phyloP scores from a whole-genome alignment of 257 asterid genomes.

The Solanum clarkiae region DNA sequence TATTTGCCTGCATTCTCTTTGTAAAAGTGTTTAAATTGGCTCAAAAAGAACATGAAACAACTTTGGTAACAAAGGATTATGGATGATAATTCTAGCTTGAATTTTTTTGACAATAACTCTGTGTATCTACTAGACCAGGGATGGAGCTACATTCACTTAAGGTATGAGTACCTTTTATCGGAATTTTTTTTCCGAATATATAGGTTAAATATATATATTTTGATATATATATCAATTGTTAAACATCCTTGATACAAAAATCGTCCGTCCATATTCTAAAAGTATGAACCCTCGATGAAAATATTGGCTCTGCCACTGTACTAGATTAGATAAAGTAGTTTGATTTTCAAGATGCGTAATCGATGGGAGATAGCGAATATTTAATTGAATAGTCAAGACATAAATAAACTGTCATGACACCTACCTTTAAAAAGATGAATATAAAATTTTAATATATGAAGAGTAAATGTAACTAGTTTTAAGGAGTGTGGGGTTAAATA shows the following conservation, averaged over 20 bases:
- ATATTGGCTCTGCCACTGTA: too few species aligned
- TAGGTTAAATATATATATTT: too few species aligned
- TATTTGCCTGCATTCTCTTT: not conserved
- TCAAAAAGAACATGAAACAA: not conserved
- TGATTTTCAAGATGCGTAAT: not conserved
- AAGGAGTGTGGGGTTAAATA: not conserved
- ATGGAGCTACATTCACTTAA: too few species aligned
- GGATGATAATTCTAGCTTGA: not conserved
- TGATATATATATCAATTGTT: too few species aligned
- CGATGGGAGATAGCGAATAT: not conserved
- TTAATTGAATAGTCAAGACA: not conserved
- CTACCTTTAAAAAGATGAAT: not conserved
- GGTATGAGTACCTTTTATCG: fast-evolving
- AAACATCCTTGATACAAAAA: too few species aligned
- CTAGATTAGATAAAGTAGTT: not conserved
- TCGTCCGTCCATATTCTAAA: too few species aligned
- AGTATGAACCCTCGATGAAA: too few species aligned
- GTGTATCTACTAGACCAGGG: not conserved
- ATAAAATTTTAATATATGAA: not conserved
- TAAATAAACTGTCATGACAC: not conserved
- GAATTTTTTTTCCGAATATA: too few species aligned
- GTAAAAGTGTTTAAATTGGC: not conserved
- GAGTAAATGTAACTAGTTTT: not conserved
- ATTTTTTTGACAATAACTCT: not conserved
- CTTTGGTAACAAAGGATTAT: not conserved